These are phyloP conservation scores for Penicillium frequentans DNA, from an alignment of 2,329 filamentous ascomycete genomes.

Conservation along the genomic window DNA sequence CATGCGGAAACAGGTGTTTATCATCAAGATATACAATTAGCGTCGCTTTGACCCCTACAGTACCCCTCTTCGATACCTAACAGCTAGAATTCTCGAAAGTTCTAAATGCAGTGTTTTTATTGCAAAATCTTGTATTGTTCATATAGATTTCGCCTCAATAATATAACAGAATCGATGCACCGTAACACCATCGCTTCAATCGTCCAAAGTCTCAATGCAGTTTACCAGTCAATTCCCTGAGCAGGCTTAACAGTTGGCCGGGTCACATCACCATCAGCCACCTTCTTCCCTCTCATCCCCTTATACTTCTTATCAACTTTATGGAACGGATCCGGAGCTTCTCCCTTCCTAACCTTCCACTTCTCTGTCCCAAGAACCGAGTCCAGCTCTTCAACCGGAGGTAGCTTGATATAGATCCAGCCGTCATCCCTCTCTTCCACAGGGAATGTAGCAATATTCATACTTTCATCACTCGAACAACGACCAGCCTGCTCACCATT, in stretches of 20 bases:
- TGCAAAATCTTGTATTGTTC: not conserved
- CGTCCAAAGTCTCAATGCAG: not conserved
- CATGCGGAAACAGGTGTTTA: no score
- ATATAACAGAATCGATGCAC: not conserved
- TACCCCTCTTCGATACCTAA: not conserved
- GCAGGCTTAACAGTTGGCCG: constrained; percentile 17
- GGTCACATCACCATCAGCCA: constrained; percentile 22
- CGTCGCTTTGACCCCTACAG: no score
- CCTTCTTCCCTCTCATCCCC: constrained; percentile 56
- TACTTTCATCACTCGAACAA: constrained; percentile 70
- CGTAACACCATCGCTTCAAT: not conserved
- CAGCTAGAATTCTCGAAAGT: not conserved
- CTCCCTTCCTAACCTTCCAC: constrained; percentile 76
- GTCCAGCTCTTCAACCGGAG: constrained; percentile 78
- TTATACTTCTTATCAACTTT: constrained; percentile 58
- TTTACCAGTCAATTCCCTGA: constrained; percentile 37
- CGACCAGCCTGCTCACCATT: constrained; percentile 63
- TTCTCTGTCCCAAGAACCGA: constrained; percentile 71
- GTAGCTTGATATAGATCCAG: constrained; percentile 76
- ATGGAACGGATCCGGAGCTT: constrained; percentile 58
- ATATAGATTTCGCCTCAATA: not conserved
- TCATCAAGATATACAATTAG: no score
- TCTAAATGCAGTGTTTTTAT: not conserved
- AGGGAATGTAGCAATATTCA: constrained; percentile 81
- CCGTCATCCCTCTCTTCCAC: constrained; percentile 74